Conservation (phyloP, 2,329 filamentous ascomycete species). For the Clonostachys solani region DNA sequence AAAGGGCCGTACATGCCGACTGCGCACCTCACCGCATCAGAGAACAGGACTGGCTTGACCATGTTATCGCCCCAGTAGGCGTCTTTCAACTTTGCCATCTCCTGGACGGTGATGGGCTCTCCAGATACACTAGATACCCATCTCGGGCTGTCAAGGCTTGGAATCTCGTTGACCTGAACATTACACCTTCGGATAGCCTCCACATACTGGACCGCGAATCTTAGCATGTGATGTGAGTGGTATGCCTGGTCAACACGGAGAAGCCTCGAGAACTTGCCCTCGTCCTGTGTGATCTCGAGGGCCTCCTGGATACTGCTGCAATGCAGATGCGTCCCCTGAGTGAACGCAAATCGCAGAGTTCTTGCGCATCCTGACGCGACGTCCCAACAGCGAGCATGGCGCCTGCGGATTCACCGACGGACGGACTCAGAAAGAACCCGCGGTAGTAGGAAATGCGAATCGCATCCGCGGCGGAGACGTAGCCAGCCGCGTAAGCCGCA, state of each 20-base stretch:
- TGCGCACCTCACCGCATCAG: constrained; percentile 6
- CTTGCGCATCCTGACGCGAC: not conserved
- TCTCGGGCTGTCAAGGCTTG: not conserved
- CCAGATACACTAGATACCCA: constrained; percentile 9
- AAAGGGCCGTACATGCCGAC: not conserved
- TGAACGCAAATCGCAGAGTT: not conserved
- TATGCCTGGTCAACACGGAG: constrained; percentile 41
- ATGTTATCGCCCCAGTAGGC: constrained; percentile 18
- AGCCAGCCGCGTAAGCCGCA: constrained; percentile 32
- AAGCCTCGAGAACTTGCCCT: constrained; percentile 22
- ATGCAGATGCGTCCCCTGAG: constrained; percentile 11
- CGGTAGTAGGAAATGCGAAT: constrained; percentile 41
- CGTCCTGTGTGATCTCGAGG: constrained; percentile 8
- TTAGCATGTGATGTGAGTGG: constrained; percentile 42
- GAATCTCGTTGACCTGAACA: not conserved
- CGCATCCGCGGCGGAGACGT: constrained; percentile 31
- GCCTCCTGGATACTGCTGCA: constrained; percentile 15
- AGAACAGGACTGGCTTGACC: constrained; percentile 13
- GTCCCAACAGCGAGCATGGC: not conserved
- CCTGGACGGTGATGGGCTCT: not conserved
- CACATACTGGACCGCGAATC: constrained; percentile 8
- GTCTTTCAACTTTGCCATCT: not conserved
- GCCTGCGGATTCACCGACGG: constrained; percentile 24
- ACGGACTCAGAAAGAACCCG: constrained; percentile 21
- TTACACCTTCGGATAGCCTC: not conserved